Conservation (phyloP, 352 stramenopile genomes). For the Stramenopiles sp. region DNA sequence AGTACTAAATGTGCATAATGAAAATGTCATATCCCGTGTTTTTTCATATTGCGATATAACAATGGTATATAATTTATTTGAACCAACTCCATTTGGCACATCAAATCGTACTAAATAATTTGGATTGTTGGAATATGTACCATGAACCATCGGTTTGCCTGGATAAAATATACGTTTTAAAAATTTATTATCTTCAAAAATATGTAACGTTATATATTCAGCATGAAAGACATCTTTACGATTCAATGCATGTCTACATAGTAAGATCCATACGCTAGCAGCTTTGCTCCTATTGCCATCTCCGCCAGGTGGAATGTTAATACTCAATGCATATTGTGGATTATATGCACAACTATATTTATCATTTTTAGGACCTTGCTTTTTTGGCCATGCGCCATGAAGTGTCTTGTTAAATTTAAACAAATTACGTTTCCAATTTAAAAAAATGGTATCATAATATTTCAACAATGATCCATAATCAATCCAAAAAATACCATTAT, state of each 20-base stretch:
- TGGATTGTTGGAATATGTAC: conserved; percentile 73
- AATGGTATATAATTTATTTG: conserved; percentile 34
- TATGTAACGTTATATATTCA: conserved; percentile 63
- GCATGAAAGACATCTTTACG: neutral
- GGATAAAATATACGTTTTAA: conserved; percentile 55
- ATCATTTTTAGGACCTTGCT: conserved; percentile 57
- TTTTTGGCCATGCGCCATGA: conserved; percentile 53
- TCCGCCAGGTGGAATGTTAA: neutral
- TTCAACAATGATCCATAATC: conserved; percentile 67
- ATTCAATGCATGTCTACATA: conserved; percentile 65
- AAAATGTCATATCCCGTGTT: conserved; percentile 58
- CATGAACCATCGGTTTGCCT: conserved; percentile 42
- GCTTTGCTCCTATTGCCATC: neutral
- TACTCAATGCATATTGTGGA: conserved; percentile 65
- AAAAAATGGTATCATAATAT: conserved; percentile 76
- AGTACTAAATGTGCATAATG: conserved; percentile 54
- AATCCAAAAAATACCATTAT: conserved; percentile 90
- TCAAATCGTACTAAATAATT: conserved; percentile 65
- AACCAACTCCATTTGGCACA: conserved; percentile 14
- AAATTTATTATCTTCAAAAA: conserved; percentile 33
- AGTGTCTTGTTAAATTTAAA: conserved; percentile 54
- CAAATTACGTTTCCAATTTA: conserved; percentile 81
- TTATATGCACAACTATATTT: conserved; percentile 71
- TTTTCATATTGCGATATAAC: conserved; percentile 77
- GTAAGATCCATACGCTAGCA: conserved; percentile 52